These are phyloP conservation scores for Aspergillus nomiae DNA, from an alignment of 2,329 filamentous ascomycete genomes.

Conservation along the genomic window DNA sequence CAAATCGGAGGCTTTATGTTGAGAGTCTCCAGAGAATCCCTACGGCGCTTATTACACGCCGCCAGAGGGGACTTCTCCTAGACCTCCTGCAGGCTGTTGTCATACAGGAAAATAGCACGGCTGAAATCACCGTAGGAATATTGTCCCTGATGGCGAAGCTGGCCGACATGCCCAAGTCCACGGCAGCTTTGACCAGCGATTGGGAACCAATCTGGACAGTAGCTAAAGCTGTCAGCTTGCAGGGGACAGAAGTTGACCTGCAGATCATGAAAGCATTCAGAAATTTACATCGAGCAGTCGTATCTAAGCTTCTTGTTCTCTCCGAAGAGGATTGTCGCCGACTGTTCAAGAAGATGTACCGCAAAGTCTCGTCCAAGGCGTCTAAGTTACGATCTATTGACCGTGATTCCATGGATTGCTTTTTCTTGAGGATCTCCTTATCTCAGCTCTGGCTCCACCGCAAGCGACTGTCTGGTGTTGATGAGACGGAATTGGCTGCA, in stretches of 20 bases:
- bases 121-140: slow-evolving; percentile 33
- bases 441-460: slow-evolving; percentile 37
- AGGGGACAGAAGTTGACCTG: slow-evolving; percentile 34
- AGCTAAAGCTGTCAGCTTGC: slow-evolving; percentile 35
- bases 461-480: slow-evolving; percentile 30
- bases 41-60: slow-evolving; percentile 38
- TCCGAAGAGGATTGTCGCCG: slow-evolving; percentile 38
- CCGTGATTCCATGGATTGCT: slow-evolving; percentile 39
- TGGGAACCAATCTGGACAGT: slow-evolving; percentile 40
- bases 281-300: slow-evolving; percentile 36
- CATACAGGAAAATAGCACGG: slow-evolving; percentile 27
- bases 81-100: slow-evolving; percentile 38
- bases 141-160: slow-evolving; percentile 44
- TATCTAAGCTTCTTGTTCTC: slow-evolving; percentile 36
- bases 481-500: slow-evolving; percentile 31
- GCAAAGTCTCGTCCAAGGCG: slow-evolving; percentile 31
- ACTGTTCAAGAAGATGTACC: slow-evolving; percentile 38
- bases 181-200: slow-evolving; percentile 37
- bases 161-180: slow-evolving; percentile 42
- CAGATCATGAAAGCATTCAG: slow-evolving; percentile 41
- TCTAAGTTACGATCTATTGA: slow-evolving; percentile 35
- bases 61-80: slow-evolving; percentile 35
- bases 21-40: slow-evolving; percentile 42
- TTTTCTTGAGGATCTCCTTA: slow-evolving; percentile 38
- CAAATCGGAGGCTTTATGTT: slow-evolving; percentile 32